Conservation (phyloP, 352 stramenopile species). For the Aphanomyces stellatus region DNA sequence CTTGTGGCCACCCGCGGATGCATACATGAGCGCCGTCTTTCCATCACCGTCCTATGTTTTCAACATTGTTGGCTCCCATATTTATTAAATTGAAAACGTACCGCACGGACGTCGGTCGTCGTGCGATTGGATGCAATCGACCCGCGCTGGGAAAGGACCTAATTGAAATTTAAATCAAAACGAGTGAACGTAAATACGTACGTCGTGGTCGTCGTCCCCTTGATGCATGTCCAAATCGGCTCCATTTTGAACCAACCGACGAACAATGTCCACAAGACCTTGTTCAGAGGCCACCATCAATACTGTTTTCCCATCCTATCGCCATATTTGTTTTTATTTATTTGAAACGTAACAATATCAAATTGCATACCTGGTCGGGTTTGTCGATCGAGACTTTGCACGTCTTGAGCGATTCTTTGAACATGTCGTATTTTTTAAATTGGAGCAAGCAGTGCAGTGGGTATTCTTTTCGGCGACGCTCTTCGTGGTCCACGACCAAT, state of each 20-base stretch:
- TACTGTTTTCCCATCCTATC: conserved; percentile 13
- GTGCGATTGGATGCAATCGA: not conserved
- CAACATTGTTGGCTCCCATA: too few relatives aligned
- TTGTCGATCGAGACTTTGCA: not conserved
- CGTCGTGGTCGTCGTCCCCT: not conserved
- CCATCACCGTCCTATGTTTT: conserved; percentile 6
- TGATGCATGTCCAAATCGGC: conserved; percentile 14
- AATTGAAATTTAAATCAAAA: not conserved
- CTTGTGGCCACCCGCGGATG: not conserved
- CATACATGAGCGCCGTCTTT: conserved; percentile 14
- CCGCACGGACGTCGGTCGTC: not conserved
- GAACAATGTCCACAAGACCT: conserved; percentile 8
- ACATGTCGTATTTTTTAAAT: not conserved
- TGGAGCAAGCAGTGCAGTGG: not conserved
- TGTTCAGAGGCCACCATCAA: conserved; percentile 8
- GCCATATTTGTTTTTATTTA: not conserved
- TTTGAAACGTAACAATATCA: not conserved
- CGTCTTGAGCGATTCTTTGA: not conserved
- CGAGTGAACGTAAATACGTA: not conserved
- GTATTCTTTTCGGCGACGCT: not conserved
- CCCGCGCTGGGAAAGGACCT: not conserved
- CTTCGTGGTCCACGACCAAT: not conserved
- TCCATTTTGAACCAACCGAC: not conserved
- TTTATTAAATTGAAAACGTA: too few relatives aligned
- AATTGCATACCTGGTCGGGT: not conserved